Percentiles rank a stretch among this genome's conserved stretches.
These are phyloP conservation scores for Oryza glumipatula DNA, from an alignment of 176 grass and related monocot genomes.

Conservation along the genomic window DNA sequence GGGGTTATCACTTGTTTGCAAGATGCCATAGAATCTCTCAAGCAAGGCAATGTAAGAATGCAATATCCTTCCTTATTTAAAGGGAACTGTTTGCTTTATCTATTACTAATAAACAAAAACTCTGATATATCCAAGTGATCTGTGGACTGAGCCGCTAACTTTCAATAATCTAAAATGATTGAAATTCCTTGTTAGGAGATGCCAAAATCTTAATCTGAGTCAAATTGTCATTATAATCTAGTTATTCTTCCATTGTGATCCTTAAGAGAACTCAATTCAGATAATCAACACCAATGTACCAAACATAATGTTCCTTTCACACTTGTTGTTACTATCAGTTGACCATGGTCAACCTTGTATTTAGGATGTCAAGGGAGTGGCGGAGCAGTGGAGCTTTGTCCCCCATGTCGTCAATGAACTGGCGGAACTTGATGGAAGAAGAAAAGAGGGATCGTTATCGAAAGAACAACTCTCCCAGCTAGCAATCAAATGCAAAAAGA, in stretches of 20 bases:
- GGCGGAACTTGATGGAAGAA: constrained; percentile 48
- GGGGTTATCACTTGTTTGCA: constrained; percentile 89
- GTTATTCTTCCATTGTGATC: neutral
- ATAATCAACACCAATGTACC: constrained; percentile 1
- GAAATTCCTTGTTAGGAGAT: neutral
- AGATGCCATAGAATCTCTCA: constrained; percentile 82
- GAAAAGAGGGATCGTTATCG: constrained; percentile 39
- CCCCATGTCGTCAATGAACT: constrained; percentile 75
- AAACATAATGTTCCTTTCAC: neutral
- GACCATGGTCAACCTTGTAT: constrained; percentile 28
- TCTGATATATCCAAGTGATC: constrained; percentile 17
- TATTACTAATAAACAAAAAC: neutral
- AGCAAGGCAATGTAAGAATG: constrained; percentile 69
- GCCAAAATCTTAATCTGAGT: neutral
- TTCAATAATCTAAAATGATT: constrained; percentile 5
- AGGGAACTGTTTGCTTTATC: neutral
- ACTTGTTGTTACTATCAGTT: neutral
- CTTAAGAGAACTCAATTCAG: neutral
- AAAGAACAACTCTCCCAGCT: constrained; percentile 60
- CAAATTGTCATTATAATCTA: neutral
- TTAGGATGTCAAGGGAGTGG: constrained; percentile 66
- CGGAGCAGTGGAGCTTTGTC: constrained; percentile 81
- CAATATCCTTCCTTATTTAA: neutral
- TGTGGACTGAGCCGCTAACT: neutral
- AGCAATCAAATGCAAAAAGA: constrained; percentile 69